Evolutionary conservation across 441 rosid species (phyloP).

Genomic region (Populus hybrid): DNA sequence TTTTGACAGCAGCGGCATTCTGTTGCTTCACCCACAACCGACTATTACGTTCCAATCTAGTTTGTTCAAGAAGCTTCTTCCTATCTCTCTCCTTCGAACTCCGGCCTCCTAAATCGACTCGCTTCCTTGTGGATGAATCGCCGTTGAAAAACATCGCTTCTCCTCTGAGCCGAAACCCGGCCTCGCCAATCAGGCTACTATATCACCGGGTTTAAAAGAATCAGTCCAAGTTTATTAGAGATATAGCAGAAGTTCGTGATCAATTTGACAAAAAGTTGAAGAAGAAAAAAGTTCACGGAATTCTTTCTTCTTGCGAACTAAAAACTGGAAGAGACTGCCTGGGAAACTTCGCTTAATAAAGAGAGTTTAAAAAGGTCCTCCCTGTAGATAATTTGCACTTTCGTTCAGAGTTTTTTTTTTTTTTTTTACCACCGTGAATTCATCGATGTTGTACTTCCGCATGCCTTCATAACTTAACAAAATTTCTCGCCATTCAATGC

Average conservation of each 20-base stretch:
- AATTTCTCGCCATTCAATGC: background rate
- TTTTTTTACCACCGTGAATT: background rate
- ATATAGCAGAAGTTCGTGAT: background rate
- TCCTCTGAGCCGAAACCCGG: background rate
- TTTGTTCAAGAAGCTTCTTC: constrained; percentile 92
- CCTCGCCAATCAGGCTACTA: background rate
- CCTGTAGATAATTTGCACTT: background rate
- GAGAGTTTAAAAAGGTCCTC: background rate
- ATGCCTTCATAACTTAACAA: background rate
- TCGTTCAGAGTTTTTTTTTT: background rate
- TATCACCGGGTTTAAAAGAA: background rate
- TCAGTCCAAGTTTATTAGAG: background rate
- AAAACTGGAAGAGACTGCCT: background rate
- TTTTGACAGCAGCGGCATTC: constrained; percentile 71
- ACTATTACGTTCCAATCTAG: constrained; percentile 87
- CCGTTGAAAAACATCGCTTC: constrained; percentile 78
- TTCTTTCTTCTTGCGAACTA: background rate
- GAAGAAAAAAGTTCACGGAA: background rate
- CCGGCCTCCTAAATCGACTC: constrained; percentile 98
- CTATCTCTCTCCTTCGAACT: constrained; percentile 94
- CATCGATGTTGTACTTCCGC: background rate
- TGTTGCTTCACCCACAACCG: constrained; percentile 70
- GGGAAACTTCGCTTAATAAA: background rate
- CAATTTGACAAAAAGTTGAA: background rate
- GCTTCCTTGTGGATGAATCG: constrained; percentile 87